These are phyloP conservation scores for Pestalotiopsis sp. DNA, from an alignment of 2,329 filamentous ascomycete genomes.

Conservation along the genomic window DNA sequence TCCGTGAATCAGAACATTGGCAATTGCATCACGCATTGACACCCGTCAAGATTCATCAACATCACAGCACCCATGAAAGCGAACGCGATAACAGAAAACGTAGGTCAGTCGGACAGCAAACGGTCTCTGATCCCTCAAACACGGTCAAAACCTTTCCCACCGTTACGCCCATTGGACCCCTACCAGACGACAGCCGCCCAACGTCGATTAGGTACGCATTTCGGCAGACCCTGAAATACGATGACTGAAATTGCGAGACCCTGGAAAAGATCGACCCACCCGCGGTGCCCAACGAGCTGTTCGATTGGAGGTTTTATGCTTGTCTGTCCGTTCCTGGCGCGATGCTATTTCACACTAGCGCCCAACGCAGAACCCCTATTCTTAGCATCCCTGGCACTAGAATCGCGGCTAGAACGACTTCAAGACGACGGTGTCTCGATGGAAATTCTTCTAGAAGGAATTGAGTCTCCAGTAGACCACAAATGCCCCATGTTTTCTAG, in stretches of 20 bases:
- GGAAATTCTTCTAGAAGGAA: neutral
- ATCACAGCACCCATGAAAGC: neutral
- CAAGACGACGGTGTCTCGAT: neutral
- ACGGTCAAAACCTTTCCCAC: neutral
- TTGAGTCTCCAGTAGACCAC: neutral
- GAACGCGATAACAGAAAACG: neutral
- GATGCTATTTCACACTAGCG: neutral
- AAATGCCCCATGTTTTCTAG: neutral
- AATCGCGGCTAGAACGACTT: neutral
- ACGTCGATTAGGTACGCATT: too few species aligned
- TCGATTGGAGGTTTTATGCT: neutral
- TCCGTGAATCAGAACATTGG: too few species aligned
- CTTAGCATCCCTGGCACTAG: neutral
- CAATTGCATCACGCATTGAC: neutral
- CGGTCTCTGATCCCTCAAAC: neutral
- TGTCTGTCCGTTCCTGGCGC: neutral
- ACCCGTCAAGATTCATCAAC: neutral
- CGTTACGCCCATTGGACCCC: neutral
- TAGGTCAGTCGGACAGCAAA: neutral
- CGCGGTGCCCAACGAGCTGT: neutral
- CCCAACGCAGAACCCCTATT: neutral
- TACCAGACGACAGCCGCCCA: neutral
- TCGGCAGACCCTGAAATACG: neutral
- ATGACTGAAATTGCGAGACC: neutral
- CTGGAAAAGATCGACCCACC: neutral